These are phyloP conservation scores for Lodderomyces orthopsilosis DNA, from an alignment of 1,139 yeast genomes.

Conservation along the genomic window DNA sequence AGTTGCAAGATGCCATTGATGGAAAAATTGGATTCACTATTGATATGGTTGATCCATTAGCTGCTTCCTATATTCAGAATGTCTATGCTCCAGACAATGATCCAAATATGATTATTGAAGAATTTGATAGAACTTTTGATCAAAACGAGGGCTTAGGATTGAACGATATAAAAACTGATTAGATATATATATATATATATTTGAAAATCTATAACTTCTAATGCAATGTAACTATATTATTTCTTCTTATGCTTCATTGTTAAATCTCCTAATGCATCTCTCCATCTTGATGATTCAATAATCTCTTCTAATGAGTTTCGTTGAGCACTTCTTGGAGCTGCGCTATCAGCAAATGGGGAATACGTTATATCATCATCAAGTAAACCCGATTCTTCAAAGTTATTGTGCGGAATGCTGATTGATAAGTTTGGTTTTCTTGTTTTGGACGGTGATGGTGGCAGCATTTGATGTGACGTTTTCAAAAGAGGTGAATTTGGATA, in stretches of 20 bases:
- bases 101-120: conserved; percentile 91
- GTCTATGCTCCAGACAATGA: conserved; percentile 97
- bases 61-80: conserved; percentile 93
- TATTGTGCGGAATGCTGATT: conserved; percentile 8
- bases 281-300: conserved; percentile 13
- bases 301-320: conserved; percentile 8
- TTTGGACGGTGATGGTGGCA: conserved; percentile 1
- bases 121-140: conserved; percentile 79
- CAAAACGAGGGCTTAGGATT: conserved; percentile 93
- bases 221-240: neutral
- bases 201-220: conserved; percentile 1
- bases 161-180: conserved; percentile 64
- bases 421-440: conserved; percentile 8
- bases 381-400: neutral
- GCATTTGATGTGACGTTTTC: conserved; percentile 5
- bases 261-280: conserved; percentile 9
- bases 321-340: neutral
- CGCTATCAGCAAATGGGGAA: conserved; percentile 6
- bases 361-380: conserved; percentile 7
- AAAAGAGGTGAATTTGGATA: conserved; percentile 13
- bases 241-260: conserved; percentile 4
- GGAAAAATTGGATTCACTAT: conserved; percentile 86
- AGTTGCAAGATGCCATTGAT: conserved; percentile 74
- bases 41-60: conserved; percentile 89
- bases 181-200: conserved; percentile 8